phyloP scores from a whole-genome alignment of 2,329 filamentous ascomycete genomes.

The Colletotrichum tabaci region DNA sequence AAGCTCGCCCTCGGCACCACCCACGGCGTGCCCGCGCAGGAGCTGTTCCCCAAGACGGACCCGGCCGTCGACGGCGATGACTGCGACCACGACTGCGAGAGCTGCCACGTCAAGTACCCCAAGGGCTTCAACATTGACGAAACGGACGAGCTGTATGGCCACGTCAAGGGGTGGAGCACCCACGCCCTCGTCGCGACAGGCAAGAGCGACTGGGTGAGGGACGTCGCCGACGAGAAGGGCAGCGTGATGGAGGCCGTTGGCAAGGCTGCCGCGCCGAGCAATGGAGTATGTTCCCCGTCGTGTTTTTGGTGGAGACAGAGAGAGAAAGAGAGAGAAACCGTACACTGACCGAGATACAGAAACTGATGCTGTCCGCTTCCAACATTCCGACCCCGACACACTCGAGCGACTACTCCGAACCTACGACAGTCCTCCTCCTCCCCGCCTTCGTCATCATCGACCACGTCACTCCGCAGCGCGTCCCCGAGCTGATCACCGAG shows the following conservation, averaged over 20 bases:
- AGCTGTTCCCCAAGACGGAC: conserved; percentile 82
- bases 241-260: conserved; percentile 85
- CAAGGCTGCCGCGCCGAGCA: conserved; percentile 70
- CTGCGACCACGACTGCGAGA: conserved; percentile 88
- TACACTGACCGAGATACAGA: conserved; percentile 62
- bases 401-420: conserved; percentile 73
- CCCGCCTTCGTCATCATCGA: conserved; percentile 88
- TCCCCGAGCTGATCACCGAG: conserved; percentile 78
- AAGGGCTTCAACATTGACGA: conserved; percentile 80
- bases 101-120: conserved; percentile 85
- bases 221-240: conserved; percentile 89
- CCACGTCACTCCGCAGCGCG: conserved; percentile 83
- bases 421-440: conserved; percentile 86
- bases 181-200: conserved; percentile 95
- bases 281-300: conserved; percentile 70
- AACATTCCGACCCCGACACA: conserved; percentile 87
- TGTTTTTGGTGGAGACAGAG: not conserved
- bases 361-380: conserved; percentile 90
- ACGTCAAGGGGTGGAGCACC: conserved; percentile 88
- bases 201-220: conserved; percentile 93
- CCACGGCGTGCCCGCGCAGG: conserved; percentile 47
- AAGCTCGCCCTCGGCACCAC: conserved; percentile 51
- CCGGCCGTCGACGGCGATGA: conserved; percentile 88
- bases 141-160: conserved; percentile 84
- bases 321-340: too few relatives aligned